phyloP scores from a whole-genome alignment of 2,329 filamentous ascomycete genomes.

The Fusarium phyllophilum region DNA sequence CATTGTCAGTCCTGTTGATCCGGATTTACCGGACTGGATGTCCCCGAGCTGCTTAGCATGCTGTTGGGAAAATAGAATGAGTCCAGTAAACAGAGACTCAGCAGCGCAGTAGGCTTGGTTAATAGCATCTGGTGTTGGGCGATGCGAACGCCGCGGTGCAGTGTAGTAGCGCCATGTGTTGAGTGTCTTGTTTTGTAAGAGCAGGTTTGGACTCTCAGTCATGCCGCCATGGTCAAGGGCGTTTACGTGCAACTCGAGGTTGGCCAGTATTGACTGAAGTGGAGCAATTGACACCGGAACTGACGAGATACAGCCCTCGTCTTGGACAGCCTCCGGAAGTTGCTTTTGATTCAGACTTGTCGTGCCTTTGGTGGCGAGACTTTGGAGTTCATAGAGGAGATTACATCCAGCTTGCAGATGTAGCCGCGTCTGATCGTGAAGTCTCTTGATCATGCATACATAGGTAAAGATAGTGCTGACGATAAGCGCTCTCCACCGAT shows the following conservation, averaged over 20 bases:
- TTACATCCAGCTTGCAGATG: conserved; percentile 11
- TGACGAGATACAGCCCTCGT: neutral
- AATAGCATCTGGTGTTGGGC: neutral
- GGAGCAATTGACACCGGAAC: conserved; percentile 1
- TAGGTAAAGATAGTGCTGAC: conserved; percentile 11
- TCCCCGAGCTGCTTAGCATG: neutral
- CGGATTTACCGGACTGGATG: neutral
- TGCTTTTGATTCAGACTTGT: neutral
- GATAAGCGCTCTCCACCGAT: conserved; percentile 19
- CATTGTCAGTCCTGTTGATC: neutral
- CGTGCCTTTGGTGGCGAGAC: neutral
- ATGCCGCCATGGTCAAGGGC: neutral
- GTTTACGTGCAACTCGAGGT: neutral
- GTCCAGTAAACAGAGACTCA: neutral
- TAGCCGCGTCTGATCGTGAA: conserved; percentile 1
- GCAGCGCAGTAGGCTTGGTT: neutral
- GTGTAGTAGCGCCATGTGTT: conserved; percentile 10
- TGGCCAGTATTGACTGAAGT: neutral
- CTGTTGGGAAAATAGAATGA: conserved; percentile 1
- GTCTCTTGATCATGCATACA: conserved; percentile 11
- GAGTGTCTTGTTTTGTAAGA: neutral
- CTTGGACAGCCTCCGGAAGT: neutral
- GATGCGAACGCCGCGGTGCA: neutral
- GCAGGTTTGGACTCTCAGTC: neutral
- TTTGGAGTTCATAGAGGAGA: neutral